Percentiles rank a stretch among this genome's conserved stretches.
phyloP scores from a whole-genome alignment of 1,284 basidiomycete species.

The Amylostereum chailletii region DNA sequence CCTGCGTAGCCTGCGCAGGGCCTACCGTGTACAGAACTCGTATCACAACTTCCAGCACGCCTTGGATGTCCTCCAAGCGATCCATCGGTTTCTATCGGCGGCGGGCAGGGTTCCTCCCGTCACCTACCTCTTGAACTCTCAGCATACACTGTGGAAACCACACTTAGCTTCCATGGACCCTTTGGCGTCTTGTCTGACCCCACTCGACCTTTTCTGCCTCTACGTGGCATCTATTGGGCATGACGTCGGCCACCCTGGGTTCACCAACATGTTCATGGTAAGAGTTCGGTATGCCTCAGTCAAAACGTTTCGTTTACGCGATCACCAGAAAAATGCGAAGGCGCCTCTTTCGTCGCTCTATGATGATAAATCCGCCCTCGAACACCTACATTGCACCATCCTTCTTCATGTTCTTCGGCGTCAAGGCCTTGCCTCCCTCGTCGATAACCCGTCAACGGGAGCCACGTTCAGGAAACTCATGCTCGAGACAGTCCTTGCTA shows the following conservation, averaged over 20 bases:
- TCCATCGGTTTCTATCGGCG: slow-evolving; percentile 73
- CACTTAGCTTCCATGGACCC: slow-evolving; percentile 31
- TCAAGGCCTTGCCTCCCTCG: slow-evolving; percentile 64
- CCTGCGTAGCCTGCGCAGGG: slow-evolving; percentile 72
- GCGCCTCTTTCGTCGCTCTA: slow-evolving; percentile 83
- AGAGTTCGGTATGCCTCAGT: slow-evolving; percentile 20
- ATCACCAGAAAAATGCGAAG: slow-evolving; percentile 77
- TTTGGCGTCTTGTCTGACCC: slow-evolving; percentile 43
- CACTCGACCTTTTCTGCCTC: slow-evolving; percentile 75
- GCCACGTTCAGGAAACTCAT: slow-evolving; percentile 65
- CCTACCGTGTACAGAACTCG: slow-evolving; percentile 84
- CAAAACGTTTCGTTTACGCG: background rate
- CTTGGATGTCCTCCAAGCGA: slow-evolving; percentile 88
- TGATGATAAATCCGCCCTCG: slow-evolving; percentile 82
- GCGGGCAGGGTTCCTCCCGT: slow-evolving; percentile 77
- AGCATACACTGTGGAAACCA: slow-evolving; percentile 38
- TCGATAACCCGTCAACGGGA: slow-evolving; percentile 44
- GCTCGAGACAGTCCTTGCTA: slow-evolving; percentile 76
- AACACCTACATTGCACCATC: slow-evolving; percentile 88
- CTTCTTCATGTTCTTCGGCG: slow-evolving; percentile 76
- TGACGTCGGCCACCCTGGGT: slow-evolving; percentile 91
- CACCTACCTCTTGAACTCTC: slow-evolving; percentile 38
- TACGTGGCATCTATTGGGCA: slow-evolving; percentile 90
- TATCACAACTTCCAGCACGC: slow-evolving; percentile 97
- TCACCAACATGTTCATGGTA: slow-evolving; percentile 89